Conservation (phyloP, 768 basidiomycete species). For the Tephrocybe sp. region DNA sequence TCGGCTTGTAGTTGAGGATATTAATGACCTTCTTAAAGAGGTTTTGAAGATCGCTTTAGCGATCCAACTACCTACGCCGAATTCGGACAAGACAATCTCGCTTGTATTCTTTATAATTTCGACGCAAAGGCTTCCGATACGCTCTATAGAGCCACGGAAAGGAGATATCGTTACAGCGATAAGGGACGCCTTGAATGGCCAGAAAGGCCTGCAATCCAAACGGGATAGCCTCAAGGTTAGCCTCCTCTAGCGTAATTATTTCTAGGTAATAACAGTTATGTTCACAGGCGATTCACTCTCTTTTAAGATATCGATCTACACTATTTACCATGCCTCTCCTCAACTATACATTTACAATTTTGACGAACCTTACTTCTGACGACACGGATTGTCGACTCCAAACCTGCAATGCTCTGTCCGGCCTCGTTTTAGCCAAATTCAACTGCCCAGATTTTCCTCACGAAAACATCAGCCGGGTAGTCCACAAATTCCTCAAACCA, state of each 20-base stretch:
- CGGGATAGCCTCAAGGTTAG: conserved; percentile 33
- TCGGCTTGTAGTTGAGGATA: conserved; percentile 35
- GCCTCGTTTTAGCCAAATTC: conserved; percentile 46
- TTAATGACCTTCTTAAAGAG: conserved; percentile 42
- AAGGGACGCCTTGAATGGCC: conserved; percentile 30
- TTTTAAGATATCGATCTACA: conserved; percentile 38
- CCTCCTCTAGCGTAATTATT: not conserved
- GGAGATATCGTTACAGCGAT: conserved; percentile 34
- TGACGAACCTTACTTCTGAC: conserved; percentile 28
- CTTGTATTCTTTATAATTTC: conserved; percentile 51
- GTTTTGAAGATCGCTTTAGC: conserved; percentile 41
- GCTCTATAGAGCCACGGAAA: conserved; percentile 31
- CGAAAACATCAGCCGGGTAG: conserved; percentile 21
- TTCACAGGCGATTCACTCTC: conserved; percentile 34
- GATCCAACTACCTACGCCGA: conserved; percentile 32
- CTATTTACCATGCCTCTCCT: conserved; percentile 49
- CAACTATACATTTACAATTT: conserved; percentile 41
- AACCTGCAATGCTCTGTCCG: conserved; percentile 56
- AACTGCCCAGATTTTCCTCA: conserved; percentile 20
- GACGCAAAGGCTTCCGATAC: conserved; percentile 44
- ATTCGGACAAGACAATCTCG: conserved; percentile 39
- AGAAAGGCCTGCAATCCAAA: conserved; percentile 31
- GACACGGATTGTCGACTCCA: conserved; percentile 37
- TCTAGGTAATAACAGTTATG: no score
- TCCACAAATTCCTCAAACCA: conserved; percentile 26